Conservation (phyloP, 495 filamentous ascomycete genomes). For the Hypoxylon cercidicola region DNA sequence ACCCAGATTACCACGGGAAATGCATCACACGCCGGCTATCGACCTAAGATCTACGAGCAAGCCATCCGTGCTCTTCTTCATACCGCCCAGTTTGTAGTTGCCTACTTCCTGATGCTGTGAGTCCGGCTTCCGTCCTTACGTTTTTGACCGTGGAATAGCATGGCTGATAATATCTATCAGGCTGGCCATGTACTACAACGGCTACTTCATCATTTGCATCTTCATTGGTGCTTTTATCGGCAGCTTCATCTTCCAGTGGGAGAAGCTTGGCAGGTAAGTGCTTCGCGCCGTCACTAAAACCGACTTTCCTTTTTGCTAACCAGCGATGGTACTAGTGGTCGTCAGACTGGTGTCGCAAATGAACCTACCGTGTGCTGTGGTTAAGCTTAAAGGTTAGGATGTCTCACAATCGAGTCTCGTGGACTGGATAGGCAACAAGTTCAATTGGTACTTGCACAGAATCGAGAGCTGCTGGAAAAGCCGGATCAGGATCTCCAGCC, state of each 20-base stretch:
- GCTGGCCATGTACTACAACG: conserved; percentile 69
- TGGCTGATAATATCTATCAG: conserved; percentile 5
- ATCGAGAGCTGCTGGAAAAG: too few species aligned
- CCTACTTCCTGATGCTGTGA: conserved; percentile 73
- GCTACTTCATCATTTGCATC: conserved; percentile 69
- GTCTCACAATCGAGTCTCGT: background rate
- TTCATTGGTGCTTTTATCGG: conserved; percentile 70
- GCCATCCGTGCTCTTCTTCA: conserved; percentile 67
- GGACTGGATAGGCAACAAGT: too few species aligned
- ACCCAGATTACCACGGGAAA: background rate
- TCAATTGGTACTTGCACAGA: too few species aligned
- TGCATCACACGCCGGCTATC: conserved; percentile 40
- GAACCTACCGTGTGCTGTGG: conserved; percentile 36
- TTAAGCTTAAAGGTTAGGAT: conserved; percentile 14
- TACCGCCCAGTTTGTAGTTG: conserved; percentile 72
- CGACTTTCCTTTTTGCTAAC: background rate
- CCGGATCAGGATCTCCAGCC: too few species aligned
- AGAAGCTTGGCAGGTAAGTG: conserved; percentile 48
- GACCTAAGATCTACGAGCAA: conserved; percentile 66
- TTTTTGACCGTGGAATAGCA: background rate
- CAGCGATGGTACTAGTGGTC: conserved; percentile 18
- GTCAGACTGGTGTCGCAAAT: conserved; percentile 14
- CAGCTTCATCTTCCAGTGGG: conserved; percentile 68
- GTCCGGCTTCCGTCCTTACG: conserved; percentile 34
- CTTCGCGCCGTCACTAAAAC: background rate